These are phyloP conservation scores for Omphalea diandra DNA, from an alignment of 441 rosid species.

Conservation along the genomic window DNA sequence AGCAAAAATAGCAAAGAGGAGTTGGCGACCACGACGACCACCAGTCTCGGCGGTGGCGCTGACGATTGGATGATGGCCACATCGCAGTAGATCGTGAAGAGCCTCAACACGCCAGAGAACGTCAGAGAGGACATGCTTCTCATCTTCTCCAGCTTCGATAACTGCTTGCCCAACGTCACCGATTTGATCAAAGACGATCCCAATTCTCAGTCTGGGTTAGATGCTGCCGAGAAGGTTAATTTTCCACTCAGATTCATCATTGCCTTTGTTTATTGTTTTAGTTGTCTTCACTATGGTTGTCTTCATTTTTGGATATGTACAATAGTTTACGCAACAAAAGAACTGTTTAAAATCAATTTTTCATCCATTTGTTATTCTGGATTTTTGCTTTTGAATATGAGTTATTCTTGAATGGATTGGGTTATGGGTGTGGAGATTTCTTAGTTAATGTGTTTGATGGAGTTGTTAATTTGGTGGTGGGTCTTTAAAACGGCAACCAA, in stretches of 20 bases:
- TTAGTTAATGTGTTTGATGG: too few species aligned
- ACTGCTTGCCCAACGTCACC: constrained; percentile 87
- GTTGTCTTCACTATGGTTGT: too few species aligned
- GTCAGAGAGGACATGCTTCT: constrained; percentile 93
- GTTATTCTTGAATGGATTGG: too few species aligned
- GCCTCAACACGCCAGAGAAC: constrained; percentile 85
- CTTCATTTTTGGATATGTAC: too few species aligned
- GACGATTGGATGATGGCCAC: constrained; percentile 97
- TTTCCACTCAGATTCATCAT: constrained; percentile 48
- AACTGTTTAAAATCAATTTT: too few species aligned
- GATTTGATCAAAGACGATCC: constrained; percentile 48
- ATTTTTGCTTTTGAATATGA: too few species aligned
- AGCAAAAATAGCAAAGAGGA: constrained; percentile 11
- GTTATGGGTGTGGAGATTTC: too few species aligned
- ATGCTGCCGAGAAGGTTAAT: constrained; percentile 41
- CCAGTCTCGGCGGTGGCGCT: constrained; percentile 39
- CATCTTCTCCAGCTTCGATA: constrained; percentile 92
- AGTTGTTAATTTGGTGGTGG: too few species aligned
- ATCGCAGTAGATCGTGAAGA: constrained; percentile 94
- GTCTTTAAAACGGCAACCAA: too few species aligned
- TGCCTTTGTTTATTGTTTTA: too few species aligned
- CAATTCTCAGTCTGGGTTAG: constrained; percentile 39
- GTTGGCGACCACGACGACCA: constrained; percentile 40
- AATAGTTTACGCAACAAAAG: too few species aligned
- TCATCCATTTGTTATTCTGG: too few species aligned